Percentiles rank a stretch among this genome's conserved stretches.
Evolutionary conservation across 2,329 filamentous ascomycete genomes (phyloP).

Genomic region (Talaromyces sp.): DNA sequence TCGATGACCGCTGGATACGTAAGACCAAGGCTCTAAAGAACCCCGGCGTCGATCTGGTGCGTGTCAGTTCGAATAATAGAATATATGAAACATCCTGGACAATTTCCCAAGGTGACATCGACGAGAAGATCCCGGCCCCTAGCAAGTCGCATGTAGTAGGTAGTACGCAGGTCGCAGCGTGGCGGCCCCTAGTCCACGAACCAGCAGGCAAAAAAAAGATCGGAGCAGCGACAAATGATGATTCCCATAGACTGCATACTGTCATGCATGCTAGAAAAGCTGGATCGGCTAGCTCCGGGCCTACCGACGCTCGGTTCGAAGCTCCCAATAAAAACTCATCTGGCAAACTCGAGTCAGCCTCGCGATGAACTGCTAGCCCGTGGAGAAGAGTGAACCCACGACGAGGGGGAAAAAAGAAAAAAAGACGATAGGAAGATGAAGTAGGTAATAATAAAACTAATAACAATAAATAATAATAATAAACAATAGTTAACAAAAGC

Average conservation of each 20-base stretch:
- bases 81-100: background rate
- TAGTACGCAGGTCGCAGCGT: background rate
- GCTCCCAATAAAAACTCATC: background rate
- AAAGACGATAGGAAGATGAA: background rate
- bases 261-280: background rate
- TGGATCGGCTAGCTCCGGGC: background rate
- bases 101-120: background rate
- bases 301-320: background rate
- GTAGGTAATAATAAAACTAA: background rate
- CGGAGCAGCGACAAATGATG: background rate
- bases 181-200: background rate
- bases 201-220: background rate
- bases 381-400: background rate
- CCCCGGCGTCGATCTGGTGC: background rate
- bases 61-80: background rate
- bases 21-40: background rate
- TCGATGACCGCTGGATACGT: background rate
- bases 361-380: background rate
- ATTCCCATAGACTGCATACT: background rate
- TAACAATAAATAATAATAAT: background rate
- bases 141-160: background rate
- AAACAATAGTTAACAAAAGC: background rate
- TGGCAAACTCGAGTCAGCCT: background rate
- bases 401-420: background rate
- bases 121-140: background rate